Conservation (phyloP, 176 grass and related monocot genomes). For the Eragrostis curvula region DNA sequence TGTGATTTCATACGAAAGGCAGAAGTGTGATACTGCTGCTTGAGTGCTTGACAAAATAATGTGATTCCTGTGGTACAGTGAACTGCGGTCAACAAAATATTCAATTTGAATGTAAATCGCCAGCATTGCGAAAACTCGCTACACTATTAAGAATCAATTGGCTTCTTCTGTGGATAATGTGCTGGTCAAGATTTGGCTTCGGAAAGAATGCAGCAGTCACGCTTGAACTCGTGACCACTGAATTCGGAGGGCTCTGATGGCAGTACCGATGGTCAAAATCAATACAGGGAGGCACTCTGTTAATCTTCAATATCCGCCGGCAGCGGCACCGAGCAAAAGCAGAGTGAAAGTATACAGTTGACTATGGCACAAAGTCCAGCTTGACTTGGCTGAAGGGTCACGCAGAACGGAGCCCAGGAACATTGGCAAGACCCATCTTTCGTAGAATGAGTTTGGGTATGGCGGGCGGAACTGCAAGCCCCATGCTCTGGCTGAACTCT, state of each 20-base stretch:
- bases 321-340: neutral
- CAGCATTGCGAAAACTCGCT: neutral
- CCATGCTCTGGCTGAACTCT: constrained; percentile 95
- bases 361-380: constrained; percentile 10
- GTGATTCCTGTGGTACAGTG: no score
- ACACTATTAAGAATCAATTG: neutral
- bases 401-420: constrained; percentile 57
- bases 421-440: constrained; percentile 85
- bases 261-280: neutral
- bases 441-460: constrained; percentile 71
- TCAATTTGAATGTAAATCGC: neutral
- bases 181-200: constrained; percentile 1
- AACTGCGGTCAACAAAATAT: neutral
- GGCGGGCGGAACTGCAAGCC: constrained; percentile 66
- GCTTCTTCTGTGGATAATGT: neutral
- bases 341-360: neutral
- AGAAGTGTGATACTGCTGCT: neutral
- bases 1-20: neutral
- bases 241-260: neutral
- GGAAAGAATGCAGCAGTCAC: constrained; percentile 19
- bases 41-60: neutral
- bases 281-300: neutral
- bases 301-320: neutral
- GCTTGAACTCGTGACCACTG: neutral
- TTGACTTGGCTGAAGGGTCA: constrained; percentile 29